Percentiles rank a stretch among this genome's conserved stretches.
phyloP scores from a whole-genome alignment of 495 filamentous ascomycete species.

The Aspergillus heteromorphus region DNA sequence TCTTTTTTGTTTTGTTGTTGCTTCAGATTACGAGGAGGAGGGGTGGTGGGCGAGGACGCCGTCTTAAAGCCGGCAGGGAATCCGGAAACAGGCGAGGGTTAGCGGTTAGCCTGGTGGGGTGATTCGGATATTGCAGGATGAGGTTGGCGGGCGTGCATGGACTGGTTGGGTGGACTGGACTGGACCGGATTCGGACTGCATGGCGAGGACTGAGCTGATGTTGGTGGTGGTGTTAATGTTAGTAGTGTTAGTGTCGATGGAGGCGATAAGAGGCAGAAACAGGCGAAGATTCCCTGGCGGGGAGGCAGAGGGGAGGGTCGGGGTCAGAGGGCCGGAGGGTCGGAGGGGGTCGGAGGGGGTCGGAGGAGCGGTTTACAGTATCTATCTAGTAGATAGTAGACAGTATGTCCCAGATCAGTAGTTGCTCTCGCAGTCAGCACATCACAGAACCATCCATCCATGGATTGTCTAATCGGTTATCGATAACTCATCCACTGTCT shows the following conservation, averaged over 20 bases:
- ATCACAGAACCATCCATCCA: too few relatives aligned
- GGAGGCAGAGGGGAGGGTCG: neutral
- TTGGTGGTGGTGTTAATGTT: too few relatives aligned
- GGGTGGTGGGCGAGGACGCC: neutral
- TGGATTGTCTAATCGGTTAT: too few relatives aligned
- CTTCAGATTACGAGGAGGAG: neutral
- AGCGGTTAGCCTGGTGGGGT: neutral
- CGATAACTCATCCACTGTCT: too few relatives aligned
- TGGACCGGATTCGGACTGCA: neutral
- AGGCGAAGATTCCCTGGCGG: neutral
- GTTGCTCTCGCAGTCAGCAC: too few relatives aligned
- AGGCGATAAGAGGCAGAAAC: neutral
- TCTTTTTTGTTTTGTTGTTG: neutral
- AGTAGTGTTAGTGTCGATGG: too few relatives aligned
- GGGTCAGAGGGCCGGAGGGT: neutral
- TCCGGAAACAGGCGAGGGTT: neutral
- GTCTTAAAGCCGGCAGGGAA: neutral
- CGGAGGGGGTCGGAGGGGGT: too few relatives aligned
- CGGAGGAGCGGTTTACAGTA: too few relatives aligned
- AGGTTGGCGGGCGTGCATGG: neutral
- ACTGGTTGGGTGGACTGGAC: neutral
- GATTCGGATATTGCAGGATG: neutral
- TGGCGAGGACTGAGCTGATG: neutral
- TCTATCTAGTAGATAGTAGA: too few relatives aligned
- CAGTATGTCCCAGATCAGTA: too few relatives aligned